A percentile compares a stretch with the other conserved stretches of the same genome.
These are phyloP conservation scores for Trametes gibbosa DNA, from an alignment of 768 basidiomycete species.

Conservation along the genomic window DNA sequence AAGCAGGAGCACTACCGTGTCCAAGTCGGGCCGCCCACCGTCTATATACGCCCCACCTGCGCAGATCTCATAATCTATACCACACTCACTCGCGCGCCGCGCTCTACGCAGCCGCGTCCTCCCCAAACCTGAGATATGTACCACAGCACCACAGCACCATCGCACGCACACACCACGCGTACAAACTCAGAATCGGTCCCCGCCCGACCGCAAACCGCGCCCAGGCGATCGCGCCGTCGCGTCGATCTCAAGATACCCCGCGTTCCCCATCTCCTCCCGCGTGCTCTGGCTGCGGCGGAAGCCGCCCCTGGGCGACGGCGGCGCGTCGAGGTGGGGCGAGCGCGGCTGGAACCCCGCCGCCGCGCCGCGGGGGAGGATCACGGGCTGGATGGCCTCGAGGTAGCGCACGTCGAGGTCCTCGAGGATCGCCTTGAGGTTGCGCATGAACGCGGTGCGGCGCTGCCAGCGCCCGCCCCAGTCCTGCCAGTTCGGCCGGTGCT, in stretches of 20 bases:
- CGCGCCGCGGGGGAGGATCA: conserved; percentile 44
- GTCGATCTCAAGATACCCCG: conserved; percentile 10
- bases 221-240: conserved; percentile 9
- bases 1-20: too few species aligned
- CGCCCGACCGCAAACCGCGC: conserved; percentile 15
- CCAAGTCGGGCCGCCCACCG: background rate
- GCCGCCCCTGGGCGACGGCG: conserved; percentile 12
- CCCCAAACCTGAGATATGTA: too few species aligned
- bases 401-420: conserved; percentile 77
- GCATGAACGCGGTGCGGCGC: conserved; percentile 75
- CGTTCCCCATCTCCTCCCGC: conserved; percentile 16
- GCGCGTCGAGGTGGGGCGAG: conserved; percentile 5
- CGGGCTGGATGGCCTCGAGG: conserved; percentile 69
- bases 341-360: background rate
- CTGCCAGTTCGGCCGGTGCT: conserved; percentile 84
- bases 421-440: conserved; percentile 62
- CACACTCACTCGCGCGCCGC: background rate
- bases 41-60: too few species aligned
- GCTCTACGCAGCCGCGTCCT: background rate
- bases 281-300: conserved; percentile 2
- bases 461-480: conserved; percentile 83
- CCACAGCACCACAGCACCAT: too few species aligned
- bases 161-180: too few species aligned
- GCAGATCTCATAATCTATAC: too few species aligned
- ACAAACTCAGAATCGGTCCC: conserved; percentile 17